phyloP scores from a whole-genome alignment of 116 monocot genomes.

The Iris pallida region DNA sequence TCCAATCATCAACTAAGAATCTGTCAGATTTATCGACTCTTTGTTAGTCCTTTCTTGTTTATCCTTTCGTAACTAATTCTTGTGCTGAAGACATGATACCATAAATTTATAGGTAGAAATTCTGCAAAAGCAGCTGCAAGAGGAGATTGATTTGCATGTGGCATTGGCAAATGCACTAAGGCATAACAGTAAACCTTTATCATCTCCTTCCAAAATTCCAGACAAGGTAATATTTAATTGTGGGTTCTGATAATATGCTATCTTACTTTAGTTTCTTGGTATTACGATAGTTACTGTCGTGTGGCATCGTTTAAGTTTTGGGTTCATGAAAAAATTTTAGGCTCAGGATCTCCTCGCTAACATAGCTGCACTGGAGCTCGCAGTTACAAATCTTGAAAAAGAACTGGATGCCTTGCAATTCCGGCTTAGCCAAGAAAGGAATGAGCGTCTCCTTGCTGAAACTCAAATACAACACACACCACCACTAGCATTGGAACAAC shows the following conservation, averaged over 20 bases:
- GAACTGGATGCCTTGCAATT: slow-evolving; percentile 52
- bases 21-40: neutral
- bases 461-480: slow-evolving; percentile 22
- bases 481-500: slow-evolving; percentile 18
- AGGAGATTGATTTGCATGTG: slow-evolving; percentile 71
- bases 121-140: slow-evolving; percentile 58
- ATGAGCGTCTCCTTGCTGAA: slow-evolving; percentile 45
- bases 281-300: neutral
- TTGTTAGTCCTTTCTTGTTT: neutral
- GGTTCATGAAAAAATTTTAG: slow-evolving; percentile 27
- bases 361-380: slow-evolving; percentile 54
- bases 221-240: slow-evolving; percentile 36
- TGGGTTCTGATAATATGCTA: too few species aligned
- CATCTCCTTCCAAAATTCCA: slow-evolving; percentile 48
- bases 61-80: neutral
- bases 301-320: neutral
- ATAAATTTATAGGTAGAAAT: slow-evolving; percentile 51
- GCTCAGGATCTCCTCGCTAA: slow-evolving; percentile 56
- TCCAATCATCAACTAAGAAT: neutral
- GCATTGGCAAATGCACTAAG: slow-evolving; percentile 51
- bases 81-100: neutral
- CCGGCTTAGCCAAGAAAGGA: slow-evolving; percentile 48
- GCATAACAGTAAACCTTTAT: slow-evolving; percentile 17
- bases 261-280: neutral
- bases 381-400: slow-evolving; percentile 65